Evolutionary conservation across 164 flowering plant genomes (phyloP).

Genomic region (Aristolochia fimbriata): DNA sequence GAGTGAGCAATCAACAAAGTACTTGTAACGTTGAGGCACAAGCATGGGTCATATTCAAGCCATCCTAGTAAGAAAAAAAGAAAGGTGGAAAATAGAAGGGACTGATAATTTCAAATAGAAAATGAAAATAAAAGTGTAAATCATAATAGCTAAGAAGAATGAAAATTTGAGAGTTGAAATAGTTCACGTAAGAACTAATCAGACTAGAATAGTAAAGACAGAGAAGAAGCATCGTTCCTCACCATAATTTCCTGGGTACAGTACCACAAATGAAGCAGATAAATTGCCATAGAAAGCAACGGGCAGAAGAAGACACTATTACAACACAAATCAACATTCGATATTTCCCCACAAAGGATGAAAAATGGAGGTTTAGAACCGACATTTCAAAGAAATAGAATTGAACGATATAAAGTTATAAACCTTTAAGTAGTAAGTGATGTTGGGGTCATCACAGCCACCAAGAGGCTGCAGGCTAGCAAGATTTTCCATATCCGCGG

Average conservation of each 20-base stretch:
- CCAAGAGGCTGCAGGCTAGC: conserved; percentile 71
- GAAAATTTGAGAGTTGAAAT: neutral
- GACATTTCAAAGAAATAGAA: neutral
- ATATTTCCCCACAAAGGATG: too few relatives aligned
- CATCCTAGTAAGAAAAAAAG: neutral
- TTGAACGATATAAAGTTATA: conserved; percentile 1
- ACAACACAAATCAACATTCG: neutral
- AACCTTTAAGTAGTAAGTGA: conserved; percentile 75
- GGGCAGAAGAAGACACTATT: neutral
- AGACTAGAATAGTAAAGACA: neutral
- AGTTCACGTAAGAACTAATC: neutral
- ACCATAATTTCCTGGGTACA: neutral
- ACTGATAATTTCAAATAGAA: neutral
- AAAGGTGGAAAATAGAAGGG: neutral
- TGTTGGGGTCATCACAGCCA: conserved; percentile 70
- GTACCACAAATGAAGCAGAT: neutral
- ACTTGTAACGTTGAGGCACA: neutral
- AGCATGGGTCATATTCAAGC: neutral
- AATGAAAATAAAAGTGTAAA: neutral
- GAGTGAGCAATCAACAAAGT: neutral
- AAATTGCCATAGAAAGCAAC: neutral
- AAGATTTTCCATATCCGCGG: conserved; percentile 71
- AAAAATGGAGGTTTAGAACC: neutral
- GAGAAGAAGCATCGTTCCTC: neutral
- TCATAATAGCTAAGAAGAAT: too few relatives aligned